Conservation (phyloP, 169 alveolate species). For the Cryptosporidium felis region DNA sequence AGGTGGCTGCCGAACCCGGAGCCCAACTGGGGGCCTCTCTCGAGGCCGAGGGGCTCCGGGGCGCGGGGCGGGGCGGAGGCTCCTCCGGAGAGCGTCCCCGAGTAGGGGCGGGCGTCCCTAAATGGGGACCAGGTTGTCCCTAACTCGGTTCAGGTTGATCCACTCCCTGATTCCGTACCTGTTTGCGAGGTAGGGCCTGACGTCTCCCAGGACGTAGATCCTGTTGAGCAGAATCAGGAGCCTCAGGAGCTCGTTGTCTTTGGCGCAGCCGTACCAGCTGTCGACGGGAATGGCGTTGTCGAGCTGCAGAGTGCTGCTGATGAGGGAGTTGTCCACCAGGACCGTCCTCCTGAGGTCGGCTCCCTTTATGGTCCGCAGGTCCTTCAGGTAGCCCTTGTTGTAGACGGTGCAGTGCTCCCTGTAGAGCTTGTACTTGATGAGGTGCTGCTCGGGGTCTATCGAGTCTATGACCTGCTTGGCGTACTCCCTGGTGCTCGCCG, state of each 20-base stretch:
- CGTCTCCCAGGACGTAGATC: slow-evolving; percentile 21
- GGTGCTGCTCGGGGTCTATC: slow-evolving; percentile 73
- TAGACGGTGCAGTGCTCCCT: slow-evolving; percentile 78
- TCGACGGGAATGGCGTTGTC: slow-evolving; percentile 86
- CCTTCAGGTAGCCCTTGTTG: slow-evolving; percentile 80
- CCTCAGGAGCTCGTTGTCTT: slow-evolving; percentile 80
- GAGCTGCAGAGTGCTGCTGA: slow-evolving; percentile 78
- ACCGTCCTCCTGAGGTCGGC: slow-evolving; percentile 79
- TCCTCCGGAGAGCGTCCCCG: no score
- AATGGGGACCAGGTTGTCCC: slow-evolving; percentile 34
- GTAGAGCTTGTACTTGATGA: slow-evolving; percentile 74
- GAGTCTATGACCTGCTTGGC: slow-evolving; percentile 80
- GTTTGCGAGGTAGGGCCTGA: slow-evolving; percentile 61
- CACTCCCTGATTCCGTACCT: slow-evolving; percentile 67
- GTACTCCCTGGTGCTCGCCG: slow-evolving; percentile 78
- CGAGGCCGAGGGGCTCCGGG: slow-evolving; percentile 6
- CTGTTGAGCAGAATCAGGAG: slow-evolving; percentile 72
- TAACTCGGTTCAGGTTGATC: slow-evolving; percentile 42
- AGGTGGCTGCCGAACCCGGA: slow-evolving; percentile 84
- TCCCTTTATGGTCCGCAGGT: slow-evolving; percentile 77
- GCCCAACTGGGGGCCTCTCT: slow-evolving; percentile 86
- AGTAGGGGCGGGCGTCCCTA: no score
- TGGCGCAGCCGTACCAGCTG: slow-evolving; percentile 82
- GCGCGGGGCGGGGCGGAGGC: no score
- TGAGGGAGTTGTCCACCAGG: slow-evolving; percentile 84